Percentiles rank a stretch among this genome's conserved stretches.
Conservation (phyloP, 306 rosid species). For the Fagus sylvatica region DNA sequence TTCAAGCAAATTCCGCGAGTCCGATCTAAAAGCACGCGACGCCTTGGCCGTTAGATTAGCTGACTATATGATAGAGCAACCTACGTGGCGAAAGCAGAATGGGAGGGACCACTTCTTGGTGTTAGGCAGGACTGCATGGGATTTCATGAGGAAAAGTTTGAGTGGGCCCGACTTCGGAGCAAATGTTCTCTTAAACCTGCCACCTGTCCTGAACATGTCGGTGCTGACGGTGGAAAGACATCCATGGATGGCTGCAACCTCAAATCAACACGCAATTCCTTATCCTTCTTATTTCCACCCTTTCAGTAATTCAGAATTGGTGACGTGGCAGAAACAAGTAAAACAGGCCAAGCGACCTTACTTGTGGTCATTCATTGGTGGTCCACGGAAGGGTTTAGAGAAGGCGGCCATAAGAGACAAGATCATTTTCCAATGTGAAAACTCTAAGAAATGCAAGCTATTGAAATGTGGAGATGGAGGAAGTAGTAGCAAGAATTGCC, state of each 20-base stretch:
- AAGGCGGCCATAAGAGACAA: slow-evolving; percentile 68
- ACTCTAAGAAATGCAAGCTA: slow-evolving; percentile 42
- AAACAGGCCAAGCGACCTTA: slow-evolving; percentile 34
- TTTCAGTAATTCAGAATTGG: slow-evolving; percentile 21
- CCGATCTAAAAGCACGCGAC: slow-evolving; percentile 54
- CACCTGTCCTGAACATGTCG: slow-evolving; percentile 79
- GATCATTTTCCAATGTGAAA: slow-evolving; percentile 48
- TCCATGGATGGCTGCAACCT: slow-evolving; percentile 52
- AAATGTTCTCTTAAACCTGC: slow-evolving; percentile 55
- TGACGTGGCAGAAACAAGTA: slow-evolving; percentile 49
- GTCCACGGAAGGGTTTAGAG: slow-evolving; percentile 49
- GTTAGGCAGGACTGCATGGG: slow-evolving; percentile 86
- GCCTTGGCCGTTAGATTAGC: slow-evolving; percentile 44
- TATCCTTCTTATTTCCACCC: slow-evolving; percentile 94
- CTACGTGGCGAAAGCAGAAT: slow-evolving; percentile 28
- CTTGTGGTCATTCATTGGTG: slow-evolving; percentile 68
- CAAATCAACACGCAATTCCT: slow-evolving; percentile 66
- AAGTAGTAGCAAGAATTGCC: slow-evolving; percentile 26
- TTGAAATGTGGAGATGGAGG: slow-evolving; percentile 31
- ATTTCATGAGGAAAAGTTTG: slow-evolving; percentile 57
- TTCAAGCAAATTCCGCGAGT: slow-evolving; percentile 65
- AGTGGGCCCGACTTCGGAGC: slow-evolving; percentile 60
- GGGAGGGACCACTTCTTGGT: slow-evolving; percentile 74
- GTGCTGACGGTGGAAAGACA: slow-evolving; percentile 80
- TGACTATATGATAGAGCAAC: slow-evolving; percentile 33